Percentiles rank a stretch among this genome's conserved stretches.
These are phyloP conservation scores for Physcia stellaris DNA, from an alignment of 495 filamentous ascomycete genomes.

Conservation along the genomic window DNA sequence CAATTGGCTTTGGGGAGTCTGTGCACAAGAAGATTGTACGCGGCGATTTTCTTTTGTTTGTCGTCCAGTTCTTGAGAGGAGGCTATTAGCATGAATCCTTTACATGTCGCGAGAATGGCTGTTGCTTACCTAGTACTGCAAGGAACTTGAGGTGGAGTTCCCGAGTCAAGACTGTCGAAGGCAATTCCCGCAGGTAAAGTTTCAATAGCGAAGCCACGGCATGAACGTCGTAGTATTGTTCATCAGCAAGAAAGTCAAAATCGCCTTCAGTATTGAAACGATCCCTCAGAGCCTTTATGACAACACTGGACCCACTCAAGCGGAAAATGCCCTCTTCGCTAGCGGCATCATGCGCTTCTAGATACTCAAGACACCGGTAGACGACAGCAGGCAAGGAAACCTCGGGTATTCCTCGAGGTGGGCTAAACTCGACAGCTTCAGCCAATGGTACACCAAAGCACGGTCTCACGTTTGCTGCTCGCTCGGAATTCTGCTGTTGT, in stretches of 20 bases:
- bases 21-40: conserved; percentile 76
- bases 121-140: conserved; percentile 57
- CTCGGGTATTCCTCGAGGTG: conserved; percentile 50
- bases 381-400: conserved; percentile 85
- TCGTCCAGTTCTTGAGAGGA: conserved; percentile 57
- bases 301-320: conserved; percentile 82
- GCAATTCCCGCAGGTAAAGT: conserved; percentile 83
- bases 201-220: conserved; percentile 92
- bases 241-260: conserved; percentile 69
- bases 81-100: neutral
- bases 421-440: conserved; percentile 72
- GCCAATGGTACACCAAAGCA: conserved; percentile 78
- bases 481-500: conserved; percentile 33
- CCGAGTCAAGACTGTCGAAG: conserved; percentile 76
- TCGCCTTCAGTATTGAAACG: conserved; percentile 91
- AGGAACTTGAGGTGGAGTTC: conserved; percentile 86
- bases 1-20: conserved; percentile 69
- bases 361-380: conserved; percentile 90
- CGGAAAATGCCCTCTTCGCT: conserved; percentile 93
- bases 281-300: conserved; percentile 81
- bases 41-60: conserved; percentile 60
- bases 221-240: conserved; percentile 87
- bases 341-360: conserved; percentile 69
- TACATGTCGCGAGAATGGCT: neutral
- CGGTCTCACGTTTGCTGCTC: conserved; percentile 46